Base-by-base conservation (phyloP, 2,329 filamentous ascomycete genomes). In the Aspergillus nomiae region DNA sequence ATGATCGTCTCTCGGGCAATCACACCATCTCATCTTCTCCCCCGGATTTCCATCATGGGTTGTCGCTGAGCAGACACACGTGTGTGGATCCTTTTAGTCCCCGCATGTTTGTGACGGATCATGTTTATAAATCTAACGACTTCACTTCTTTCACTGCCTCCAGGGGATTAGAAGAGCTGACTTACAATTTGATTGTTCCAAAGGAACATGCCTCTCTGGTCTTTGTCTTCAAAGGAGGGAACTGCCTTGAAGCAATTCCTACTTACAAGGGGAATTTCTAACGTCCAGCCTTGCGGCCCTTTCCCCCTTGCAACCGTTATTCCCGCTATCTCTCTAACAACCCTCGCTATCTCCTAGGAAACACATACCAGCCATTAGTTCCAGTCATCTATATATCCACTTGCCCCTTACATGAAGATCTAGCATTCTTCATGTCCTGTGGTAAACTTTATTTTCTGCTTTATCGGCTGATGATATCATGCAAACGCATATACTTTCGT, bases 301-400 rank as follows among this genome's bases (percentile, higher is more conserved):
- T 24, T 21, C 26, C 48, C 48, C 48, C 28, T 51, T 51, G 48
- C 48, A 51, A 51, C 28, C 16, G 26, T 50, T 28, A 9, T 16
- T 51, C 48, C 48, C 48, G 28, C 48, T 28, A 51, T 51, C 26
- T 50, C 46, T 50, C 46, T 26, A 50, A 50, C 46, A 50, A 50
- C 46, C 48, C 9, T 5, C 28, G 16, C 12, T 14, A 51, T 58
- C 56, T 50, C 56, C 56, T 30, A 11, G 43, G 56, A 58, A 58
- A 58, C 56, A 48, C 32, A 45, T 43, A 26, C 56, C 43, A 58
- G 56, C 56, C 56, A 58, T 58, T 41, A 3, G 28, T 24, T 16
- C 21, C 16, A 41, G 16, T 34, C n/a, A 34, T 57, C 32, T 36
- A 46, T n/a, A 21, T 21, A 38, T 36, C 28, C 10, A 26, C n/a